Evolutionary conservation across 2,329 filamentous ascomycete genomes (phyloP), one percentile per base, ranked within the genome.

Genomic region (Aspergillus candidus): DNA sequence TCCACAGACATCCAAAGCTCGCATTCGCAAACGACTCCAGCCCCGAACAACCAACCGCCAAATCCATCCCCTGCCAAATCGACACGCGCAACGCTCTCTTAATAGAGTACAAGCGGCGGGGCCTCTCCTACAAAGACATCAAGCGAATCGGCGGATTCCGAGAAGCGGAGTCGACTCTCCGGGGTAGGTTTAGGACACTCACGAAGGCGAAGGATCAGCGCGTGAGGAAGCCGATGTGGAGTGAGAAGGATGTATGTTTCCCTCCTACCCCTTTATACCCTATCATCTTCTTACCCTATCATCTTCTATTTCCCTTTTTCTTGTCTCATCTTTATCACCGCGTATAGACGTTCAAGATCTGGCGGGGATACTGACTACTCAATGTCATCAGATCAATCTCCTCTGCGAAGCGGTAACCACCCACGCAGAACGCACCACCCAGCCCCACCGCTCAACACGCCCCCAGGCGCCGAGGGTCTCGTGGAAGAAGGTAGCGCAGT

Each of bases 401-500:
- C 67, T 73, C 30, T 60, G 61, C 40, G 59, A 70, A 54, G 70
- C 62, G 2, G 69, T 73, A 3, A 40, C 44, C 10, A 44, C 49
- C 11, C 62, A 44, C 43, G 44, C 56, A 0, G 57, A 59, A 14
- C 18, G 38, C 38, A 44, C 11, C 37, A 22, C 36, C 43, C 14
- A 41, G 2, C 22, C 22, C 6, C 22, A 27, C 22, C 22, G 22
- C 38, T 40, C 29, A 32, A 38, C 32, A 34, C 36, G 36, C 45
- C 50, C 6, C 17, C 53, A 54, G 18, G 48, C 57, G 1, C 63
- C 62, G 1, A 79, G 75, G 56, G 65, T 81, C 2, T 73, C 76
- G 1, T 83, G 79, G 79, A 80, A 80, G 64, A 72, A 71, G 43
- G 72, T 82, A 15, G 71, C 73, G 1, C 71, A 77, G 29, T 75